These are phyloP conservation scores for Zasmidium cellare DNA, from an alignment of 2,329 filamentous ascomycete genomes.

Conservation along the genomic window DNA sequence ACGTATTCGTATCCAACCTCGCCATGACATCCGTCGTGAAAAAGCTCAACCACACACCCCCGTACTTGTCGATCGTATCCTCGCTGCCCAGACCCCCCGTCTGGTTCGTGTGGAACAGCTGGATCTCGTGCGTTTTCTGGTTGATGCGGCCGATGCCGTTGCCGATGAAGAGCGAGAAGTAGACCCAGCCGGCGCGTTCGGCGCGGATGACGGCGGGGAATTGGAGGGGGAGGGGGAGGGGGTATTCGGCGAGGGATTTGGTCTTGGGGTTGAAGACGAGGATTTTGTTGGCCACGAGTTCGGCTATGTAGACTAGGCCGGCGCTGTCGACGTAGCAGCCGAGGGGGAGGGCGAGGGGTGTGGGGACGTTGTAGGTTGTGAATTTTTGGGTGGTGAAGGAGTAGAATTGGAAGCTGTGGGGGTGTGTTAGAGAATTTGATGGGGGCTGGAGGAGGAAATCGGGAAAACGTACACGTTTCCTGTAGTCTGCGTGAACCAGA, in stretches of 20 bases:
- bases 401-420: slow-evolving; percentile 12
- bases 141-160: slow-evolving; percentile 25
- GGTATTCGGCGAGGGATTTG: slow-evolving; percentile 17
- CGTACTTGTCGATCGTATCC: slow-evolving; percentile 18
- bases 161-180: slow-evolving; percentile 24
- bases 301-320: slow-evolving; percentile 17
- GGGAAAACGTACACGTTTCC: slow-evolving; percentile 10
- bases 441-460: background rate
- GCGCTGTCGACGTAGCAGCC: slow-evolving; percentile 19
- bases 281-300: slow-evolving; percentile 20
- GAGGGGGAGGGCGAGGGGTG: slow-evolving; percentile 16
- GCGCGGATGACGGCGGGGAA: slow-evolving; percentile 24
- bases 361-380: slow-evolving; percentile 15
- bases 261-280: slow-evolving; percentile 20
- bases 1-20: slow-evolving; percentile 6
- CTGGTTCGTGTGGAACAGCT: slow-evolving; percentile 20
- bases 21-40: slow-evolving; percentile 17
- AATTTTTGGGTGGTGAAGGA: slow-evolving; percentile 10
- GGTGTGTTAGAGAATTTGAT: slow-evolving; percentile 8
- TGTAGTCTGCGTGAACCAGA: slow-evolving; percentile 28
- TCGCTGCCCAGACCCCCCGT: slow-evolving; percentile 15
- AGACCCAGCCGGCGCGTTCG: slow-evolving; percentile 22
- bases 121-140: slow-evolving; percentile 19
- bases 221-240: slow-evolving; percentile 17
- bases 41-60: slow-evolving; percentile 22